Evolutionary conservation across 2,329 filamentous ascomycete genomes (phyloP).

Genomic region (Ophiosphaerella herpotricha): DNA sequence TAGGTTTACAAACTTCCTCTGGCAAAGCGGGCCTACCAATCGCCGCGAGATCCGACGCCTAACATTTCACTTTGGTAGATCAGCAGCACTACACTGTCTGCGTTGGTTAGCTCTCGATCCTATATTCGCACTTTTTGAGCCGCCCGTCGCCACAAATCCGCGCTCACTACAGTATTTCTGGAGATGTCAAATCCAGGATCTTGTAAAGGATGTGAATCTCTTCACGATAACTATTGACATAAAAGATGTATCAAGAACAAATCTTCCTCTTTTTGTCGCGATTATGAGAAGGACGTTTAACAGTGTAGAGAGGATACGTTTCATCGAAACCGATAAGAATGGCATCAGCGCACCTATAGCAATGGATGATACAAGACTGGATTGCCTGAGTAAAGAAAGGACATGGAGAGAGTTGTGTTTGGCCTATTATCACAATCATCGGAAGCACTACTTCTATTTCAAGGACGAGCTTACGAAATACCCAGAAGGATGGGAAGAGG

Average conservation of each 20-base stretch:
- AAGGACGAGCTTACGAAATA: constrained; percentile 9
- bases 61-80: constrained; percentile 25
- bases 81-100: constrained; percentile 32
- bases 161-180: constrained; percentile 32
- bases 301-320: constrained; percentile 18
- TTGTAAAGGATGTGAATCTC: constrained; percentile 30
- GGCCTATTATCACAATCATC: constrained; percentile 17
- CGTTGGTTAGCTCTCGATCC: constrained; percentile 38
- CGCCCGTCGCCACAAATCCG: constrained; percentile 24
- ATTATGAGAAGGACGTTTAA: constrained; percentile 23
- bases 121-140: constrained; percentile 33
- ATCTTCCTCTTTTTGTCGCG: constrained; percentile 31
- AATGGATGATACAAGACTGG: constrained; percentile 6
- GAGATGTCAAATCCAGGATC: constrained; percentile 38
- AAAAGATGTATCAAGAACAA: constrained; percentile 12
- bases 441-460: constrained; percentile 13
- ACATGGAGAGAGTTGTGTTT: constrained; percentile 24
- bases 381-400: neutral
- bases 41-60: constrained; percentile 26
- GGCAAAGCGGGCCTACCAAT: constrained; percentile 27
- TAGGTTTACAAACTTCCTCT: constrained; percentile 24
- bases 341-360: constrained; percentile 4
- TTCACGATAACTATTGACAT: constrained; percentile 30
- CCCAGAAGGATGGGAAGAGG: constrained; percentile 4
- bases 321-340: constrained; percentile 9